These are phyloP conservation scores for Hygrocybe punicea DNA, from an alignment of 768 basidiomycete genomes.

Conservation along the genomic window DNA sequence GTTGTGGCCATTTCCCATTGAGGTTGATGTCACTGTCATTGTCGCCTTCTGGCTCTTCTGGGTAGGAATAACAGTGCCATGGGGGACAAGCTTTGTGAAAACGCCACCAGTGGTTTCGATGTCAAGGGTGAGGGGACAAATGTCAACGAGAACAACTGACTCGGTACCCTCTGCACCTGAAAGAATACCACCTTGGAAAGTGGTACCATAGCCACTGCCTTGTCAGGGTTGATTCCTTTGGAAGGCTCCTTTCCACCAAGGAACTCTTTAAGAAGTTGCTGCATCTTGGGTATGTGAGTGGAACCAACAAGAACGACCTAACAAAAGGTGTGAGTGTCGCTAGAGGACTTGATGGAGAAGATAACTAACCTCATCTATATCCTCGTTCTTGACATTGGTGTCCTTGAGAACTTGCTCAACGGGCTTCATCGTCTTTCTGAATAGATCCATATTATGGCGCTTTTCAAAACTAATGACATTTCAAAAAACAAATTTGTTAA, in stretches of 20 bases:
- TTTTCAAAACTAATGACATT: too few relatives aligned
- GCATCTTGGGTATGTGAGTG: too few relatives aligned
- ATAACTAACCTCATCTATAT: constrained; percentile 73
- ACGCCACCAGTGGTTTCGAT: constrained; percentile 99
- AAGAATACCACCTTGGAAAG: too few relatives aligned
- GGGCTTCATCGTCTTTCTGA: constrained; percentile 99
- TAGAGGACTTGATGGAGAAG: background rate
- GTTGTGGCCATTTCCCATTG: too few relatives aligned
- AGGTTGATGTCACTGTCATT: too few relatives aligned
- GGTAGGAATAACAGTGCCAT: constrained; percentile 98
- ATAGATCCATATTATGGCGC: constrained; percentile 99
- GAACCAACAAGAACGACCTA: too few relatives aligned
- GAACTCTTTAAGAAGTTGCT: too few relatives aligned
- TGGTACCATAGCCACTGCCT: too few relatives aligned
- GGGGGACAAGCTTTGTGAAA: constrained; percentile 94
- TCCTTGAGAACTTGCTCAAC: constrained; percentile 99
- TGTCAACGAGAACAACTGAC: constrained; percentile 92
- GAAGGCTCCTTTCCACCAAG: too few relatives aligned
- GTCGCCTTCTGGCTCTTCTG: constrained; percentile 97
- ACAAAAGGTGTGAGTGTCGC: background rate
- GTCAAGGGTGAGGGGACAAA: constrained; percentile 94
- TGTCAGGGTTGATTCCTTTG: too few relatives aligned
- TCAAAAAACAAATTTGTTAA: too few relatives aligned
- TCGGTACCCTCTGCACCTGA: constrained; percentile 88
- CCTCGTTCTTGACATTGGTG: constrained; percentile 96